Evolutionary conservation across 768 basidiomycete species (phyloP).

Genomic region (Tulasnella sp.): DNA sequence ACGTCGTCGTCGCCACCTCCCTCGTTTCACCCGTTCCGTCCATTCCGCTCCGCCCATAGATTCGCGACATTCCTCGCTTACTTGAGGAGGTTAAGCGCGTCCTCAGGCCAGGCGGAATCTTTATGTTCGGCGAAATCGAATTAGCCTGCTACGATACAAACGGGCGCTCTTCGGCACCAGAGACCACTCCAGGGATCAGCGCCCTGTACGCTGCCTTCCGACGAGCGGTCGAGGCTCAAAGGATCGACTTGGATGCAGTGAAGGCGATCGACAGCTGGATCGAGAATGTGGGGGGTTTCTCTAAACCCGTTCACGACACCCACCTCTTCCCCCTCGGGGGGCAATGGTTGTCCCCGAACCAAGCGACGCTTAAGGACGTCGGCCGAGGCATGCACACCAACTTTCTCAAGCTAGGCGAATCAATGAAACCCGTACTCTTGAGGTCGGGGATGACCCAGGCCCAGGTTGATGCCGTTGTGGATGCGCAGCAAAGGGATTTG

Average conservation of each 20-base stretch:
- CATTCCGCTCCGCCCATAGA: constrained; percentile 12
- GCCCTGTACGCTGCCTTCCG: constrained; percentile 24
- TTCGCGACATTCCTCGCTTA: constrained; percentile 23
- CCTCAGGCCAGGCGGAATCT: constrained; percentile 23
- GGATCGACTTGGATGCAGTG: constrained; percentile 16
- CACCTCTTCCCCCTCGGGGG: constrained; percentile 27
- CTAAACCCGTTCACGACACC: not conserved
- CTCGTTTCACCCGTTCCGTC: not conserved
- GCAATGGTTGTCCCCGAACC: not conserved
- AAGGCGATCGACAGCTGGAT: constrained; percentile 26
- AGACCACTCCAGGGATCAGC: constrained; percentile 21
- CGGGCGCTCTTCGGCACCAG: constrained; percentile 21
- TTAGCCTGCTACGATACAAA: constrained; percentile 9
- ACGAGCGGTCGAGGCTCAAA: constrained; percentile 23
- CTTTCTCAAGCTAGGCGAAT: constrained; percentile 16
- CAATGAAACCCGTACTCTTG: constrained; percentile 25
- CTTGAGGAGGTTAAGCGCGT: constrained; percentile 19
- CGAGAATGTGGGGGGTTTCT: constrained; percentile 13
- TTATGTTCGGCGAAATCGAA: constrained; percentile 30
- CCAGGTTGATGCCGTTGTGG: constrained; percentile 18
- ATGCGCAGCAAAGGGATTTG: constrained; percentile 13
- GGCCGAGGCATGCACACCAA: constrained; percentile 18
- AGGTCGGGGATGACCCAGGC: constrained; percentile 6
- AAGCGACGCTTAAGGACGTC: constrained; percentile 11
- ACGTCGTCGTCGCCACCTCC: constrained; percentile 10